phyloP scores from a whole-genome alignment of 1,139 yeast species.

The Zygoascus sp. region DNA sequence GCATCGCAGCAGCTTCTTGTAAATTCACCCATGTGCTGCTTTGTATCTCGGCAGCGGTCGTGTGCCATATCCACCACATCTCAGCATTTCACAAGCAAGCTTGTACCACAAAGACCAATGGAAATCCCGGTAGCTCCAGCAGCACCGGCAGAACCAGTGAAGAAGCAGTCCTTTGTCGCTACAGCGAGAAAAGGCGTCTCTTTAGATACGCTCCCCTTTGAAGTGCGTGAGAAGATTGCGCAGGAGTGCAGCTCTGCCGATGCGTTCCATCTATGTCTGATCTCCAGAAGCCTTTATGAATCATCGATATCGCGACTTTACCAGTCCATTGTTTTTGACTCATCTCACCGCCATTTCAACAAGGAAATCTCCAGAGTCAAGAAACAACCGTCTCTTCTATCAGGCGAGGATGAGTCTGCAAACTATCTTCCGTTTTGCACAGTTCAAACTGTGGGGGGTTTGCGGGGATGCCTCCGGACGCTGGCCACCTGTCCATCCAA shows the following conservation, averaged over 20 bases:
- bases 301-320: slow-evolving; percentile 22
- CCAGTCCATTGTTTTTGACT: slow-evolving; percentile 26
- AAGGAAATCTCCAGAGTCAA: slow-evolving; percentile 16
- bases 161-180: not conserved
- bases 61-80: not conserved
- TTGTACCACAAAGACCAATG: not conserved
- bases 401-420: not conserved
- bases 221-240: slow-evolving; percentile 22
- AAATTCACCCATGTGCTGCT: not conserved
- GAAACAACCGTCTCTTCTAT: not conserved
- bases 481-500: slow-evolving; percentile 13
- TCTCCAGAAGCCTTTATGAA: slow-evolving; percentile 19
- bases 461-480: slow-evolving; percentile 23
- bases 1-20: too few species aligned
- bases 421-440: slow-evolving; percentile 18
- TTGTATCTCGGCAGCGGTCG: not conserved
- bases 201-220: slow-evolving; percentile 37
- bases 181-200: not conserved
- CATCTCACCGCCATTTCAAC: slow-evolving; percentile 24
- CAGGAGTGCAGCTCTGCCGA: slow-evolving; percentile 25
- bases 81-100: not conserved
- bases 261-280: slow-evolving; percentile 25
- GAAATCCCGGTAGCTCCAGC: not conserved
- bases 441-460: slow-evolving; percentile 27
- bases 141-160: not conserved